A percentile compares a stretch with the other conserved stretches of the same genome.
phyloP scores from a whole-genome alignment of 2,329 filamentous ascomycete species.

The Pseudogymnoascus sp. region DNA sequence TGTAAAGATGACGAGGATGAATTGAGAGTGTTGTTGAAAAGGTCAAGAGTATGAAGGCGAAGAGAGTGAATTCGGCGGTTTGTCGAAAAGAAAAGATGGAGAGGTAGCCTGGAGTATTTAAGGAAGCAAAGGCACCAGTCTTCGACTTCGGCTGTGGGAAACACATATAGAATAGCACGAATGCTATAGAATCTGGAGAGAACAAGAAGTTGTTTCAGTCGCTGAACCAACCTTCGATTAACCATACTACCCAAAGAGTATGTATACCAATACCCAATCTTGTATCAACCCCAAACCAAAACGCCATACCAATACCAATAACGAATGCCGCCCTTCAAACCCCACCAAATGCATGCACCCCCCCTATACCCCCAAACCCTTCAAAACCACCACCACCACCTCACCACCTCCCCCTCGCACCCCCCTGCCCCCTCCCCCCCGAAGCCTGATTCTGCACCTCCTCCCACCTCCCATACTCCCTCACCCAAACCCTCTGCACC shows the following conservation, averaged over 20 bases:
- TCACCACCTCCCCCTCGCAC: not conserved
- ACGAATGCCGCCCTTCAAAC: not conserved
- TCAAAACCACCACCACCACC: not conserved
- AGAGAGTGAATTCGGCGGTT: not conserved
- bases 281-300: not conserved
- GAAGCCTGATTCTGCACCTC: not conserved
- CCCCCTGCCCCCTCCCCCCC: not conserved
- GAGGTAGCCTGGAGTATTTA: not conserved
- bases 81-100: not conserved
- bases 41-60: too few relatives aligned
- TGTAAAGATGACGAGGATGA: not conserved
- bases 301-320: not conserved
- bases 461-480: constrained; percentile 1
- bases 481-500: not conserved
- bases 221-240: not conserved
- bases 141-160: not conserved
- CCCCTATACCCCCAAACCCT: not conserved
- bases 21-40: too few relatives aligned
- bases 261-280: not conserved
- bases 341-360: not conserved
- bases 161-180: not conserved
- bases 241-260: not conserved
- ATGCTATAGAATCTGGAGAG: not conserved
- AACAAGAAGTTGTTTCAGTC: not conserved
- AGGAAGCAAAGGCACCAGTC: not conserved